phyloP scores from a whole-genome alignment of 2,329 filamentous ascomycete genomes.

The Pestalotiopsis sp. region DNA sequence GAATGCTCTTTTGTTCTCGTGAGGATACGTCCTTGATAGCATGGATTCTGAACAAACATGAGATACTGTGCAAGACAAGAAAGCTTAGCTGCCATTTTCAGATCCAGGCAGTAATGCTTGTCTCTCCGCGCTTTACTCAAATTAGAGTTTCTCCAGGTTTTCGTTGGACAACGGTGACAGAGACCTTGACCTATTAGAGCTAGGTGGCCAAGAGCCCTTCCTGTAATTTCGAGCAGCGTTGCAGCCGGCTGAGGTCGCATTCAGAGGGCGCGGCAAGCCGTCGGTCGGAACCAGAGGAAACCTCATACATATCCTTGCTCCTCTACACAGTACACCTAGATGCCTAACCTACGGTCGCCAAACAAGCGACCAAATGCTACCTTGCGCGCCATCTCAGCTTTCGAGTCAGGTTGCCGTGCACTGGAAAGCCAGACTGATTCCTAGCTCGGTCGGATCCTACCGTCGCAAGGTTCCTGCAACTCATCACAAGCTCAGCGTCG shows the following conservation, averaged over 20 bases:
- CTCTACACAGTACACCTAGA: neutral
- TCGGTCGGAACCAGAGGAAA: neutral
- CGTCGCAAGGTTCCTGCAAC: neutral
- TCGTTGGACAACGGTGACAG: neutral
- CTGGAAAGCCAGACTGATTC: neutral
- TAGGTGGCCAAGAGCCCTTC: neutral
- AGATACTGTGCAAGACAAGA: neutral
- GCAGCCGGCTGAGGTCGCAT: constrained; percentile 4
- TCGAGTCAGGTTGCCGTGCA: neutral
- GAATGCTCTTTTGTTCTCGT: neutral
- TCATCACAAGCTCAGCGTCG: neutral
- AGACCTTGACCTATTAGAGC: neutral
- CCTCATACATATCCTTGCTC: neutral
- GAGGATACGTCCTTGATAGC: neutral
- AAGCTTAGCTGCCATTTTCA: neutral
- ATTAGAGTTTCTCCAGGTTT: constrained; percentile 2
- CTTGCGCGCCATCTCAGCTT: neutral
- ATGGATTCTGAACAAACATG: too few relatives aligned
- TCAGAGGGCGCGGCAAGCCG: neutral
- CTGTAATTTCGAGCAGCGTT: neutral
- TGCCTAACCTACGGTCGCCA: neutral
- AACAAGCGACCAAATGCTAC: neutral
- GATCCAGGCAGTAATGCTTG: neutral
- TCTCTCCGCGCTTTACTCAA: neutral
- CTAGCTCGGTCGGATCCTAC: neutral